phyloP scores from a whole-genome alignment of 768 basidiomycete genomes.

The Russula compacta region DNA sequence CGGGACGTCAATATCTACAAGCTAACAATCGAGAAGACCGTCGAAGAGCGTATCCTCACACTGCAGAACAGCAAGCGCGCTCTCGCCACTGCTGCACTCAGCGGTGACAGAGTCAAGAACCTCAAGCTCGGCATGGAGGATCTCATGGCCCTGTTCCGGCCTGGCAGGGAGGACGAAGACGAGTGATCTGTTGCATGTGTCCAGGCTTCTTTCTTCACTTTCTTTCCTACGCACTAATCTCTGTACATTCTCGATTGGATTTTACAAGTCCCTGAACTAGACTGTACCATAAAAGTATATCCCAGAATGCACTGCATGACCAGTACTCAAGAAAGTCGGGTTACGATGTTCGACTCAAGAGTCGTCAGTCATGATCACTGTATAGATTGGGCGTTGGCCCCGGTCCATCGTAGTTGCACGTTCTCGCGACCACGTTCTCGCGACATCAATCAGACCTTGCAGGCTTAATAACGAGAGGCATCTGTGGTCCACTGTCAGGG shows the following conservation, averaged over 20 bases:
- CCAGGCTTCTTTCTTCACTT: not conserved
- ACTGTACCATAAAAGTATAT: too few species aligned
- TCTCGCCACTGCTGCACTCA: conserved; percentile 73
- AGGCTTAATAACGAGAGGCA: conserved; percentile 17
- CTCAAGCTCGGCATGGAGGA: conserved; percentile 80
- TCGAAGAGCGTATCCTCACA: conserved; percentile 82
- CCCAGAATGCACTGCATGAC: too few species aligned
- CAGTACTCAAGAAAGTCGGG: too few species aligned
- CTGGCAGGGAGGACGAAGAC: conserved; percentile 41
- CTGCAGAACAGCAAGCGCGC: conserved; percentile 91
- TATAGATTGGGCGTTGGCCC: not conserved
- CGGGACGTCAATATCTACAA: conserved; percentile 84
- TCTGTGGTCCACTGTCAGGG: not conserved
- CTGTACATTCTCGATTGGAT: not conserved
- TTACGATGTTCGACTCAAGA: not conserved
- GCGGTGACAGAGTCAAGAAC: conserved; percentile 82
- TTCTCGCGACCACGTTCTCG: not conserved
- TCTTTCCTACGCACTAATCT: not conserved
- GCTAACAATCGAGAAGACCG: conserved; percentile 76
- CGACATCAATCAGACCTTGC: conserved; percentile 1
- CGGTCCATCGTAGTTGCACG: not conserved
- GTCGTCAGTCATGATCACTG: not conserved
- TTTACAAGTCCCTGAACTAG: not conserved
- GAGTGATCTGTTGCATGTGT: not conserved
- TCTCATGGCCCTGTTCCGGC: conserved; percentile 68